Evolutionary conservation across 2,329 filamentous ascomycete species (phyloP).

Genomic region (Aspergillus melleus): DNA sequence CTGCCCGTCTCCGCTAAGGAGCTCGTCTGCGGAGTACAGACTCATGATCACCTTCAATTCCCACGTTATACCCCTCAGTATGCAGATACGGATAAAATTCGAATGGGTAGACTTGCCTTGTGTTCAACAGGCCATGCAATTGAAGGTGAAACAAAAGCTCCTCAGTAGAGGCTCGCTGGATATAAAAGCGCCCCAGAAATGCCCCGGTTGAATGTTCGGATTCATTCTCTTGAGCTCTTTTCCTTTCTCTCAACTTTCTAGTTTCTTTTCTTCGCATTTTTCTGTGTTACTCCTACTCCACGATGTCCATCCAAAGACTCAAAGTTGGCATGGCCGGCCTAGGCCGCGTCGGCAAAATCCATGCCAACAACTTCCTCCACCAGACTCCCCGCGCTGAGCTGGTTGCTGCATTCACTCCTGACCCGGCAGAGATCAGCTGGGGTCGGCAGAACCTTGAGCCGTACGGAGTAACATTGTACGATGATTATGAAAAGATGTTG

Average conservation of each 20-base stretch:
- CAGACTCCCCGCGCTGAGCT: constrained; percentile 49
- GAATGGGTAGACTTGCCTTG: background rate
- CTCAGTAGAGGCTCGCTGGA: background rate
- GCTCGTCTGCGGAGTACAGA: background rate
- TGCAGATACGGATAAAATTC: background rate
- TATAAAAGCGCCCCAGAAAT: background rate
- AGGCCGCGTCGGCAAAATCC: constrained; percentile 50
- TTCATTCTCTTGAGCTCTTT: background rate
- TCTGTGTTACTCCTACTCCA: background rate
- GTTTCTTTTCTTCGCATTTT: background rate
- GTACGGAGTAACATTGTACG: constrained; percentile 53
- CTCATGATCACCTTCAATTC: background rate
- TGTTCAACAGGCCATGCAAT: background rate
- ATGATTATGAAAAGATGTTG: constrained; percentile 56
- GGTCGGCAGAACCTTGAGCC: constrained; percentile 50
- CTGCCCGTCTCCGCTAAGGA: background rate
- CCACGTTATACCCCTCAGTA: background rate
- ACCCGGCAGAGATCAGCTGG: constrained; percentile 48
- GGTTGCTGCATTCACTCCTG: constrained; percentile 49
- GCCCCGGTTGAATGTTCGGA: background rate
- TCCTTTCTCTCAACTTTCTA: background rate
- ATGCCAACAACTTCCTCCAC: constrained; percentile 49
- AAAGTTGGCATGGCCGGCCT: constrained; percentile 49
- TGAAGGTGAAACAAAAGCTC: background rate
- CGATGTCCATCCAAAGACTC: constrained; percentile 33